Percentiles rank a stretch among this genome's conserved stretches.
phyloP scores from a whole-genome alignment of 768 basidiomycete species.

The Leccinum uliginosum region DNA sequence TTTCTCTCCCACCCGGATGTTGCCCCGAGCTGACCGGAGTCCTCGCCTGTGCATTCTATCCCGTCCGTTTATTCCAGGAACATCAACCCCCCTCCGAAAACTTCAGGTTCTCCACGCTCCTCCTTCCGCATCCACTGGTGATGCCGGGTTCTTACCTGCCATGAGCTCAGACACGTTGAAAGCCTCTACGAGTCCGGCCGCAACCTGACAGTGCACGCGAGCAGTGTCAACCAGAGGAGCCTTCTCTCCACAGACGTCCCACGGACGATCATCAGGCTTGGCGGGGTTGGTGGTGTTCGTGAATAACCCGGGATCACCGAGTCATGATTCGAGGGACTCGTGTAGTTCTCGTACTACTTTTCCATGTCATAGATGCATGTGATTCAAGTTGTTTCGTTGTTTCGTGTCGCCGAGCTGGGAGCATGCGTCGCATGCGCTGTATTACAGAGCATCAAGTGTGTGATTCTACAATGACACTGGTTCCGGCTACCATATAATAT shows the following conservation, averaged over 20 bases:
- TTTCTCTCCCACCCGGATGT: background rate
- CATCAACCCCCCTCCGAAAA: background rate
- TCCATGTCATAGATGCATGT: background rate
- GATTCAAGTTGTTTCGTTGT: background rate
- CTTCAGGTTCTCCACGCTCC: slow-evolving; percentile 19
- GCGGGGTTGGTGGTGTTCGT: background rate
- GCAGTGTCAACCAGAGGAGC: background rate
- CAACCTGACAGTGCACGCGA: background rate
- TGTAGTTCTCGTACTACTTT: background rate
- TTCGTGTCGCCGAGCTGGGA: too few species aligned
- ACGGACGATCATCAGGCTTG: background rate
- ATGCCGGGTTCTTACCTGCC: slow-evolving; percentile 25
- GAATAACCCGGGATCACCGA: background rate
- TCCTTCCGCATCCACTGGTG: slow-evolving; percentile 20
- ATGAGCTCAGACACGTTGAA: background rate
- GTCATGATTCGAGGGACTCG: background rate
- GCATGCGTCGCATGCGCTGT: too few species aligned
- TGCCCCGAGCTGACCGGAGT: background rate
- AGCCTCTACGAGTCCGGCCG: background rate
- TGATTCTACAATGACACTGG: background rate
- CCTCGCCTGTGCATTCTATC: background rate
- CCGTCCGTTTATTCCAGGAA: background rate
- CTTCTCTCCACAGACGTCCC: slow-evolving; percentile 1
- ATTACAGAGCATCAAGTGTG: too few species aligned
- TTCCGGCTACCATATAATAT: background rate